A percentile compares a stretch with the other conserved stretches of the same genome.
Evolutionary conservation across 2,329 filamentous ascomycete genomes (phyloP).

Genomic region (Pseudogymnoascus sp.): DNA sequence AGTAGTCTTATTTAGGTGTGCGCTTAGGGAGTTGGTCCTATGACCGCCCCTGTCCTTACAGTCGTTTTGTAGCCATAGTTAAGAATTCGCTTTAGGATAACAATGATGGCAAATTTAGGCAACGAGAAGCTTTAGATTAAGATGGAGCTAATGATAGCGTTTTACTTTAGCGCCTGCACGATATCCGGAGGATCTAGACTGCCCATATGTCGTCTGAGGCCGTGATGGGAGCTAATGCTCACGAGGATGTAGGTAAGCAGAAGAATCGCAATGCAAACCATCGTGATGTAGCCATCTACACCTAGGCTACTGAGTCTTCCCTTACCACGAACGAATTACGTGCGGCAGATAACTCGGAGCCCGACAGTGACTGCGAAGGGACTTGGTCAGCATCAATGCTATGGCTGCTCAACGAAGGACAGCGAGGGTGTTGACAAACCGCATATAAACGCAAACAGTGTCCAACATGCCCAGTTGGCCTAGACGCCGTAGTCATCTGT

Average conservation of each 20-base stretch:
- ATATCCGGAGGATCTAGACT: constrained; percentile 16
- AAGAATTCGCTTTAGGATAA: constrained; percentile 28
- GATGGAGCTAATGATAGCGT: constrained; percentile 27
- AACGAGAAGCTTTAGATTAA: constrained; percentile 31
- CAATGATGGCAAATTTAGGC: constrained; percentile 31
- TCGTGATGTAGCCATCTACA: constrained; percentile 28
- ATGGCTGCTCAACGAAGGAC: not conserved
- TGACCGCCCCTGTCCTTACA: too few species aligned
- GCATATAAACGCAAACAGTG: constrained; percentile 7
- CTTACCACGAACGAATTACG: not conserved
- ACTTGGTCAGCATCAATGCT: constrained; percentile 1
- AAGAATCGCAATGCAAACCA: constrained; percentile 25
- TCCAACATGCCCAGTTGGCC: constrained; percentile 8
- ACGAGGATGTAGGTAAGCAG: constrained; percentile 27
- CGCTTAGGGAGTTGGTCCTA: too few species aligned
- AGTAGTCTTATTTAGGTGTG: too few species aligned
- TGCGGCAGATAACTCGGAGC: constrained; percentile 9
- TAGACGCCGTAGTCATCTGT: not conserved
- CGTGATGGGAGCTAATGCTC: constrained; percentile 23
- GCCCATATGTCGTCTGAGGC: constrained; percentile 24
- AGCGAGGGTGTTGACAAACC: constrained; percentile 2
- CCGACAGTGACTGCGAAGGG: constrained; percentile 7
- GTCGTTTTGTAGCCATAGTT: constrained; percentile 26
- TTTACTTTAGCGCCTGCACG: constrained; percentile 25
- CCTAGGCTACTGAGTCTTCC: constrained; percentile 13